Evolutionary conservation across 345 rosid genomes (phyloP), one percentile per base, ranked within the genome.

Genomic region (Isatis tinctoria): DNA sequence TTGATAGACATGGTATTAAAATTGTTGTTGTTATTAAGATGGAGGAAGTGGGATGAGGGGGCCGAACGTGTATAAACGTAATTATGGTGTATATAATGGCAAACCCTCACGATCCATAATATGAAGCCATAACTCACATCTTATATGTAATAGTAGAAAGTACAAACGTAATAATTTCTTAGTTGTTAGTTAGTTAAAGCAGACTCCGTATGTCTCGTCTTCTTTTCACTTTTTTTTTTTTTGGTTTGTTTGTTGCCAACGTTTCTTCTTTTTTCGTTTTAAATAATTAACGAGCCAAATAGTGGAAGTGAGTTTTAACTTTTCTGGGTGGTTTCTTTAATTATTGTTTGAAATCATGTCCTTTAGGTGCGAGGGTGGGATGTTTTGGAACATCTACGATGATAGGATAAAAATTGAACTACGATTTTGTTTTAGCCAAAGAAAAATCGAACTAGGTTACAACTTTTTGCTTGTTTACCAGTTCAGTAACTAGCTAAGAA

Each of bases 251-350:
- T 17, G 51, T 51, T 51, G 58, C 16, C 16, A 69, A 33, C 66
- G 30, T 49, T 61, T 64, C 36, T 41, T 64, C 58, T n/a, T 67
- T 74, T 63, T 13, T 47, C 16, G 43, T 67, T 48, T 32, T 32
- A 8, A 57, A 57, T 57, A 57, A 16, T 56, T 32, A 32, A 28
- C 68, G 17, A 60, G 37, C 20, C 30, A 67, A 49, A 67, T 67
- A 67, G 62, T 74, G 73, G 68, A 60, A 60, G 61, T 48, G 41
- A 48, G 67, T 60, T 67, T 59, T 28, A 13, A 67, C 28, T n/a
- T 74, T 56, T 54, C 18, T 43, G 35, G 67, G 72, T 74, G 67
- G 66, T 65, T 54, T 73, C 67, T 58, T 57, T 65, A 57, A 65
- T 73, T 8, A 57, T 73, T 43, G 14, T 17, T 49, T 12, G 4